These are phyloP conservation scores for Tremella yokohamensis DNA, from an alignment of 768 basidiomycete genomes.

Conservation along the genomic window DNA sequence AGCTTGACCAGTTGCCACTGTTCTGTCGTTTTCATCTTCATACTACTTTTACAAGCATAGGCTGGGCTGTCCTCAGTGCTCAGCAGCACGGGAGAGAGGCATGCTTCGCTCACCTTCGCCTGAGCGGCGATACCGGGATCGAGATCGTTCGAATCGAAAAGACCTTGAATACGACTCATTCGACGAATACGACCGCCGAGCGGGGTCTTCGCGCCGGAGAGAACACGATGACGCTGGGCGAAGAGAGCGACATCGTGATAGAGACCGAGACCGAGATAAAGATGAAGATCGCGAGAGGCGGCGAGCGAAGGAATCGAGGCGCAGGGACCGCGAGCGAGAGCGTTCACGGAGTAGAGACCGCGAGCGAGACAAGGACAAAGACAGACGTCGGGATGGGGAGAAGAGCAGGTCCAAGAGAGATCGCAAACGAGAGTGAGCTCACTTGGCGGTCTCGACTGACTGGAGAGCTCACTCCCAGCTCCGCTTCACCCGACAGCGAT, in stretches of 20 bases:
- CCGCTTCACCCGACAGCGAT: slow-evolving; percentile 52
- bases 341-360: slow-evolving; percentile 35
- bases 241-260: slow-evolving; percentile 35
- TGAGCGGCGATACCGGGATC: slow-evolving; percentile 25
- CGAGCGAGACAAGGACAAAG: slow-evolving; percentile 50
- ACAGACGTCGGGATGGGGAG: slow-evolving; percentile 35
- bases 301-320: slow-evolving; percentile 45
- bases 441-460: not conserved
- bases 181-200: slow-evolving; percentile 11
- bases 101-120: slow-evolving; percentile 40
- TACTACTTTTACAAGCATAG: too few relatives aligned
- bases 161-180: slow-evolving; percentile 25
- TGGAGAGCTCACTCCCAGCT: slow-evolving; percentile 43
- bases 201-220: not conserved
- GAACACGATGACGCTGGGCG: slow-evolving; percentile 22
- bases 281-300: slow-evolving; percentile 35
- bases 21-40: too few relatives aligned
- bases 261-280: slow-evolving; percentile 30
- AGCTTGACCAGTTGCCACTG: not conserved
- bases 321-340: slow-evolving; percentile 15
- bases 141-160: slow-evolving; percentile 31
- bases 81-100: too few relatives aligned
- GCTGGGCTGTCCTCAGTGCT: too few relatives aligned
- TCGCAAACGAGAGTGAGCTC: slow-evolving; percentile 57
- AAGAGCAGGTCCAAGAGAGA: slow-evolving; percentile 50